These are phyloP conservation scores for Termitomyces sp. DNA, from an alignment of 768 basidiomycete genomes.

Conservation along the genomic window DNA sequence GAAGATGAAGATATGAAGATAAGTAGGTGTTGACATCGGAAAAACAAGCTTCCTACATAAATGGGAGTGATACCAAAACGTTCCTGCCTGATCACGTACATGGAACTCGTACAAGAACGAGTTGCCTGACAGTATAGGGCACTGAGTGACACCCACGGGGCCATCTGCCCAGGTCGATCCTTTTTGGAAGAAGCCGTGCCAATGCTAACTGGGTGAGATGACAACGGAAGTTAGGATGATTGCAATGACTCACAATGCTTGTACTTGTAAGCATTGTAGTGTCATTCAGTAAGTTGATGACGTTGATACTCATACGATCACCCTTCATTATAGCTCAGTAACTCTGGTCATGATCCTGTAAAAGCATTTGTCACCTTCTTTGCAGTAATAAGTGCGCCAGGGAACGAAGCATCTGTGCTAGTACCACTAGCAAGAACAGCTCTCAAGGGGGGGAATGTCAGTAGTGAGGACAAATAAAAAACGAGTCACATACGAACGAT, in stretches of 20 bases:
- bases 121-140: slow-evolving; percentile 1
- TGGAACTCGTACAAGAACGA: not conserved
- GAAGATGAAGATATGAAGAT: not conserved
- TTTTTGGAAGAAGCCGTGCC: slow-evolving; percentile 3
- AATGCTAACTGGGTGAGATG: not conserved
- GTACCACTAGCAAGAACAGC: not conserved
- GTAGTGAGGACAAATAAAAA: not conserved
- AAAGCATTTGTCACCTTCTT: not conserved
- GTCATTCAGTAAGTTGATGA: not conserved
- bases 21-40: not conserved
- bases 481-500: not conserved
- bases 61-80: slow-evolving; percentile 5
- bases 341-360: too few relatives aligned
- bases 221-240: not conserved
- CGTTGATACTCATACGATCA: slow-evolving; percentile 1
- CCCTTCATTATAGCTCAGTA: not conserved
- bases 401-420: not conserved
- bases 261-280: slow-evolving; percentile 1
- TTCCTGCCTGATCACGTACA: not conserved
- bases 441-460: not conserved
- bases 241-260: not conserved
- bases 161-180: slow-evolving; percentile 1
- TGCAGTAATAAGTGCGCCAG: not conserved
- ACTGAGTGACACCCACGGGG: not conserved
- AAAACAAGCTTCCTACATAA: not conserved